Evolutionary conservation across 306 rosid species (phyloP).

Genomic region (Crataegus laevigata): DNA sequence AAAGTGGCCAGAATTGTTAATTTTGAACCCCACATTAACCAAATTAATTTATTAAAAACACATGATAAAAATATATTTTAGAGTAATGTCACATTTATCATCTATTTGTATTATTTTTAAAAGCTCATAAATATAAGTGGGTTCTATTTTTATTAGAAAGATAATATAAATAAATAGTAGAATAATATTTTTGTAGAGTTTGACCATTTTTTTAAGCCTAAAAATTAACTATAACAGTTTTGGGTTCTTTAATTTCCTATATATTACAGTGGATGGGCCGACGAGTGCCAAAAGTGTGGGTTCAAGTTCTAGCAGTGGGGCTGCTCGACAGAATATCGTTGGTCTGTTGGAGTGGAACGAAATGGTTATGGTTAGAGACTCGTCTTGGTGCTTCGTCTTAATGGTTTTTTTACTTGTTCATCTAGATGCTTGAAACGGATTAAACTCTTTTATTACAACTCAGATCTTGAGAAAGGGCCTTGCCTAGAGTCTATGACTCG

Average conservation of each 20-base stretch:
- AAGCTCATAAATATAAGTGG: too few relatives aligned
- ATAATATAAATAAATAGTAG: too few relatives aligned
- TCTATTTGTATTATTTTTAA: too few relatives aligned
- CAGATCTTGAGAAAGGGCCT: background rate
- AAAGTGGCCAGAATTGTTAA: too few relatives aligned
- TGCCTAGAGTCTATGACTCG: background rate
- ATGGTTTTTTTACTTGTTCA: constrained; percentile 12
- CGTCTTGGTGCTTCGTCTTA: constrained; percentile 22
- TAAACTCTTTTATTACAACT: background rate
- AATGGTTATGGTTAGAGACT: constrained; percentile 8
- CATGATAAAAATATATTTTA: too few relatives aligned
- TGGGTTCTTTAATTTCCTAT: background rate
- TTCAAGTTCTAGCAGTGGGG: constrained; percentile 16
- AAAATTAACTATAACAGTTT: background rate
- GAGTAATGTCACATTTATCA: too few relatives aligned
- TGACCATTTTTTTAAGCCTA: too few relatives aligned
- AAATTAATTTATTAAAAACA: too few relatives aligned
- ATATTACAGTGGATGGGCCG: constrained; percentile 23
- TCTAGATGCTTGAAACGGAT: background rate
- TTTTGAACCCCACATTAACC: too few relatives aligned
- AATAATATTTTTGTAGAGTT: too few relatives aligned
- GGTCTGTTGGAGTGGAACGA: constrained; percentile 21
- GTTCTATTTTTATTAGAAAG: too few relatives aligned
- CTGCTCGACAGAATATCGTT: constrained; percentile 17
- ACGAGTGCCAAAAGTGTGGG: background rate